A percentile compares a stretch with the other conserved stretches of the same genome.
phyloP scores from a whole-genome alignment of 2,329 filamentous ascomycete genomes.

The Fusarium miscanthi region DNA sequence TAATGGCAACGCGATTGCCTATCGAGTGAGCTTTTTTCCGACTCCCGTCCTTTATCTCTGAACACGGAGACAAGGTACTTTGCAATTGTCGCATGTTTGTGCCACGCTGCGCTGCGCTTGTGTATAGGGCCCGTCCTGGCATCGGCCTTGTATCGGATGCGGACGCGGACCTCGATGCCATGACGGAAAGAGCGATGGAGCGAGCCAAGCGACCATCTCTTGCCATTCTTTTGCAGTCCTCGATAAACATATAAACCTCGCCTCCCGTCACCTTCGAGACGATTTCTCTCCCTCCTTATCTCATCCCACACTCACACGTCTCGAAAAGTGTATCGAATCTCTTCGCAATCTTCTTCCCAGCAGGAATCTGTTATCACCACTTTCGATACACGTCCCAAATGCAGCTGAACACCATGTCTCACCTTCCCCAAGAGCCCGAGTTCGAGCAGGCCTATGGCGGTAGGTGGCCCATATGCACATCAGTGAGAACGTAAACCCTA shows the following conservation, averaged over 20 bases:
- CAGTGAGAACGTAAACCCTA: slow-evolving; percentile 9
- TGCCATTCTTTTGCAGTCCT: slow-evolving; percentile 11
- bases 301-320: slow-evolving; percentile 8
- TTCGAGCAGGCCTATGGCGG: slow-evolving; percentile 99
- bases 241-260: slow-evolving; percentile 37
- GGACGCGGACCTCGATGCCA: slow-evolving; percentile 16
- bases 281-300: slow-evolving; percentile 5
- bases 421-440: slow-evolving; percentile 90
- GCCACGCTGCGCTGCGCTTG: not conserved
- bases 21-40: slow-evolving; percentile 34
- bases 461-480: slow-evolving; percentile 55
- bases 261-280: slow-evolving; percentile 19
- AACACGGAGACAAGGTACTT: slow-evolving; percentile 21
- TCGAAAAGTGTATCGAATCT: slow-evolving; percentile 10
- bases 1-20: slow-evolving; percentile 35
- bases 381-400: slow-evolving; percentile 30
- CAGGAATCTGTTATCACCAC: slow-evolving; percentile 9
- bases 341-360: slow-evolving; percentile 6
- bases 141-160: slow-evolving; percentile 24
- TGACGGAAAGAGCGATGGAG: slow-evolving; percentile 29
- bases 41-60: slow-evolving; percentile 12
- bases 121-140: slow-evolving; percentile 1
- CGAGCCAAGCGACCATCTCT: slow-evolving; percentile 12
- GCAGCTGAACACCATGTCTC: slow-evolving; percentile 71
- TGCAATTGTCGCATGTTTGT: slow-evolving; percentile 10